These are phyloP conservation scores for Vachellia collinsii DNA, from an alignment of 306 rosid genomes.

Conservation along the genomic window DNA sequence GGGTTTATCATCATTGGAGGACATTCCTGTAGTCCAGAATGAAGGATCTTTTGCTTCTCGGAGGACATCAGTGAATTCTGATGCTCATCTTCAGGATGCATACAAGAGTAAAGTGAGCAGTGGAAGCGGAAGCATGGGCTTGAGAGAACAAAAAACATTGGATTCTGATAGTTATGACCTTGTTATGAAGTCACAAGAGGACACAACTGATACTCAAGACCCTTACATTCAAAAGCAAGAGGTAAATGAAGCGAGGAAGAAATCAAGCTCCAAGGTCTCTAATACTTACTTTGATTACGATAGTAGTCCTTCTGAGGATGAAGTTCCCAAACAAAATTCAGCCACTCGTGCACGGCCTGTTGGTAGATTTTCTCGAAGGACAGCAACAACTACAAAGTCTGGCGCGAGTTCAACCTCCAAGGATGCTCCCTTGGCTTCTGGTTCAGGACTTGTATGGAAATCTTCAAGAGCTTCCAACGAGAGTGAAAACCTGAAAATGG, in stretches of 20 bases:
- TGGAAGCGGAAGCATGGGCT: conserved; percentile 36
- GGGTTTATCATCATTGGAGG: conserved; percentile 39
- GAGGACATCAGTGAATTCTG: conserved; percentile 45
- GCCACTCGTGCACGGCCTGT: conserved; percentile 43
- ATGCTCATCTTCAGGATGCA: conserved; percentile 48
- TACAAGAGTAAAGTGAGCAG: conserved; percentile 42
- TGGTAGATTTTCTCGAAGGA: conserved; percentile 66
- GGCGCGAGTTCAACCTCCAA: conserved; percentile 20
- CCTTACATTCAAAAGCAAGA: conserved; percentile 39
- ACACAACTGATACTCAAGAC: conserved; percentile 36
- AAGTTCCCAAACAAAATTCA: conserved; percentile 48
- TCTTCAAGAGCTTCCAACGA: conserved; percentile 52
- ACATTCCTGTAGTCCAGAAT: conserved; percentile 40
- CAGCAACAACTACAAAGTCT: conserved; percentile 51
- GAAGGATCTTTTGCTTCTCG: conserved; percentile 49
- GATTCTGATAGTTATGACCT: conserved; percentile 45
- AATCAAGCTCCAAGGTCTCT: conserved; percentile 48
- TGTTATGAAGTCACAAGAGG: conserved; percentile 38
- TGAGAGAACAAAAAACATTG: conserved; percentile 28
- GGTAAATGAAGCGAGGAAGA: conserved; percentile 42
- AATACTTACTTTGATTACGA: conserved; percentile 55
- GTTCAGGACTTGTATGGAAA: conserved; percentile 51
- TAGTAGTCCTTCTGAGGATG: conserved; percentile 58
- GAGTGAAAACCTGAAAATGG: conserved; percentile 37
- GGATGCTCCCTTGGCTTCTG: conserved; percentile 39